Evolutionary conservation across 345 rosid species (phyloP).

Genomic region (Angophora floribunda): DNA sequence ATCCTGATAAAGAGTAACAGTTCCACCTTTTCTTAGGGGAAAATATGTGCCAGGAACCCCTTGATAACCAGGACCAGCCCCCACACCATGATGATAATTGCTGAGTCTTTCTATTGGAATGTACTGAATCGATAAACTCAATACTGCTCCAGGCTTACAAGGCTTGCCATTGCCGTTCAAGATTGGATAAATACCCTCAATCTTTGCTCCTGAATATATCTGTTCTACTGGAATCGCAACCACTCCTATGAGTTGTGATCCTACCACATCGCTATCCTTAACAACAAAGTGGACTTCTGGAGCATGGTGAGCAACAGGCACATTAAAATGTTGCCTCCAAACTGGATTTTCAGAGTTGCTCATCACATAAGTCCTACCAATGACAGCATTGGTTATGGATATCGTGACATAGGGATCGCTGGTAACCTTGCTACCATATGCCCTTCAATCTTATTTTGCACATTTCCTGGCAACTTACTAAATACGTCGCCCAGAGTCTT

Average conservation of each 20-base stretch:
- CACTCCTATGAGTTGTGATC: slow-evolving; percentile 74
- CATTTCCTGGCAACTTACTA: slow-evolving; percentile 30
- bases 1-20: slow-evolving; percentile 87
- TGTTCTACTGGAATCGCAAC: slow-evolving; percentile 81
- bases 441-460: slow-evolving; percentile 41
- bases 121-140: slow-evolving; percentile 72
- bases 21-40: slow-evolving; percentile 83
- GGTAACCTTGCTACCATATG: slow-evolving; percentile 44
- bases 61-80: slow-evolving; percentile 68
- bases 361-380: slow-evolving; percentile 83
- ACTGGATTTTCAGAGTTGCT: slow-evolving; percentile 81
- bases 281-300: slow-evolving; percentile 80
- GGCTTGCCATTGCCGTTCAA: slow-evolving; percentile 53
- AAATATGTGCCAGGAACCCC: slow-evolving; percentile 97
- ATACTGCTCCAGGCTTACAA: slow-evolving; percentile 69
- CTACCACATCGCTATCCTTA: slow-evolving; percentile 85
- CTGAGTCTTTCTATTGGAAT: slow-evolving; percentile 57
- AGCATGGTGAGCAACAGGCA: slow-evolving; percentile 83
- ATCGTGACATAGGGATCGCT: slow-evolving; percentile 93
- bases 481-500: slow-evolving; percentile 73
- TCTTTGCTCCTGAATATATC: slow-evolving; percentile 41
- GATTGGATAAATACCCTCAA: slow-evolving; percentile 65
- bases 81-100: slow-evolving; percentile 67
- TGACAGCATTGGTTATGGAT: slow-evolving; percentile 45
- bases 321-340: slow-evolving; percentile 82